These are phyloP conservation scores for Thalassiosira sp. DNA, from an alignment of 352 stramenopile genomes.

Conservation along the genomic window DNA sequence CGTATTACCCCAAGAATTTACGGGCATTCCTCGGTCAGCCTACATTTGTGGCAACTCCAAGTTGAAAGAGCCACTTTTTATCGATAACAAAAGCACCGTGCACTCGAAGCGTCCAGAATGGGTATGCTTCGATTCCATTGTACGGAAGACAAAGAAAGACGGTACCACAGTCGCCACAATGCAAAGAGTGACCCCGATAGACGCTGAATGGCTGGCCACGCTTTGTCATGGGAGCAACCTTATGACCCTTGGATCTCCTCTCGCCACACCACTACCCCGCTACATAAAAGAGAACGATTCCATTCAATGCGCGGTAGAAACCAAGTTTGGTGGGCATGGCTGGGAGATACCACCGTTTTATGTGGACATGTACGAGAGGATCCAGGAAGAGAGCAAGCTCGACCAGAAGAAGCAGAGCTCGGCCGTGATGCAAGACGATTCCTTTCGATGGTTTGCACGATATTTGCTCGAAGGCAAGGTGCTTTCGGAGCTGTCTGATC, in stretches of 20 bases:
- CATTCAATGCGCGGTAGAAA: conserved; percentile 74
- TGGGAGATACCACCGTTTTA: conserved; percentile 75
- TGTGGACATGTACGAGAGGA: conserved; percentile 66
- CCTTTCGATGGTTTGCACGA: conserved; percentile 79
- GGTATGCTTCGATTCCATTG: conserved; percentile 77
- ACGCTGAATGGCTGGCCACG: conserved; percentile 70
- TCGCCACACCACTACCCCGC: conserved; percentile 58
- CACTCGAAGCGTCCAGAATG: conserved; percentile 75
- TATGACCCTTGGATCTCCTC: conserved; percentile 56
- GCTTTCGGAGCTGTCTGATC: conserved; percentile 57
- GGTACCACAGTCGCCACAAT: conserved; percentile 72
- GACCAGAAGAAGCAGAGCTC: conserved; percentile 36
- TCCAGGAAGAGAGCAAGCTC: conserved; percentile 38
- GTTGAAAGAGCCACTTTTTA: conserved; percentile 74
- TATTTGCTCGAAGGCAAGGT: conserved; percentile 82
- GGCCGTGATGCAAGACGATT: conserved; percentile 67
- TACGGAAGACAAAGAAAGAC: conserved; percentile 77
- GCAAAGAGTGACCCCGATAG: conserved; percentile 78
- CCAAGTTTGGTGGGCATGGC: conserved; percentile 72
- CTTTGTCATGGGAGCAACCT: conserved; percentile 72
- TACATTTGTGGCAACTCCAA: conserved; percentile 68
- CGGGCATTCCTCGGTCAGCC: conserved; percentile 61
- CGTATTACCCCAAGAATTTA: conserved; percentile 58
- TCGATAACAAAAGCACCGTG: conserved; percentile 72
- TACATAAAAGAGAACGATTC: conserved; percentile 72